Evolutionary conservation across 345 rosid genomes (phyloP), one percentile per base, ranked within the genome.

Genomic region (Lepidium africanum): DNA sequence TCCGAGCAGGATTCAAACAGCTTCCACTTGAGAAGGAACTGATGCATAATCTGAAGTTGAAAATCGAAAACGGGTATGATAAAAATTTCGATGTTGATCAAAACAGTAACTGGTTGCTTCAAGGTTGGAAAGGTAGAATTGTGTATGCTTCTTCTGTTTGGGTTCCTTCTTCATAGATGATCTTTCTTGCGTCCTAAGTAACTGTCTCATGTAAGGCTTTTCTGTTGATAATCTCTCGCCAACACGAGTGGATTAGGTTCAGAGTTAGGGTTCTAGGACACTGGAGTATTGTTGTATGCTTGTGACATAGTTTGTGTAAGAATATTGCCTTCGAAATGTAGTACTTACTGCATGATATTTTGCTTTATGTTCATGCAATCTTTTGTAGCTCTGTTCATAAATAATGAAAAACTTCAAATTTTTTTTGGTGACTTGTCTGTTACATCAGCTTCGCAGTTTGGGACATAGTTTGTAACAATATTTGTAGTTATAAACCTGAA

Each of bases 71-170:
- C 7, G 40, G 70, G 12, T 87, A 87, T 43, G 82, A 73, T 66
- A 79, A 77, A 23, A 88, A 87, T 39, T 87, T 87, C 11, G 79
- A 72, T 37, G 37, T 85, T 12, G 83, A 84, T 71, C 75, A 75
- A 77, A 84, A 90, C 70, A 69, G 79, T 14, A 33, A 74, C 21
- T 90, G 96, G 96, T 70, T 90, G 83, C 71, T 90, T 67, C 94
- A 84, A 69, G 96, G 94, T 0, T 90, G 94, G 94, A 90, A 90
- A 73, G 96, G 96, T 53, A 78, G 91, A 48, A 87, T 86, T 13
- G 47, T 82, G 27, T 70, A 17, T 77, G 94, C 91, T 53, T 84
- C 94, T 21, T 81, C 90, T 5, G 76, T 78, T 49, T 90, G 96
- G 94, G 82, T 82, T 51, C 86, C 72, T 36, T 72, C 58, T 63